Evolutionary conservation across 805 yeast genomes (phyloP), one percentile per base, ranked within the genome.

Genomic region (Suhomyces xylopsoci): DNA sequence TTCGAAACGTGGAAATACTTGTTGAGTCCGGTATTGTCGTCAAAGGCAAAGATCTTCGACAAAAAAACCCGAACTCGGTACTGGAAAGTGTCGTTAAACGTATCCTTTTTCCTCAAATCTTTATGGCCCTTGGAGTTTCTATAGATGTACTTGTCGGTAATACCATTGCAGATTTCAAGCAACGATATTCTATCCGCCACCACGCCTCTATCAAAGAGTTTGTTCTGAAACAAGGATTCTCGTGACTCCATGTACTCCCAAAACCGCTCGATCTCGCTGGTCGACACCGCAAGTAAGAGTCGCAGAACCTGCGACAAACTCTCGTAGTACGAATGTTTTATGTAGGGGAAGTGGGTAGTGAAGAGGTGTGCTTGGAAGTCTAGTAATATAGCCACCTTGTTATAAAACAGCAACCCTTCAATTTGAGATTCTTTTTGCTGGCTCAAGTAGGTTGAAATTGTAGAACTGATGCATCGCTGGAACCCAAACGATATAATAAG

Each of bases 1-100:
- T 68, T 65, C 10, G 78, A 66, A 1, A 60, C 45, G 22, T 63
- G 57, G 52, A 73, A 74, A 54, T 70, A 70, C 59, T 73, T 73
- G 57, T 76, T 76, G 50, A 76, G 64, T 1, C 80, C 80, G 3
- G 80, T 76, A 57, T 71, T 74, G 52, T 76, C 80, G 47, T 75
- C 79, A 41, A 74, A 62, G 14, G 65, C 59, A 47, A 76, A 64
- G 14, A 73, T 50, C 30, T 63, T 65, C 17, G 76, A 59, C 20
- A 73, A 59, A 49, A 73, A 74, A 1, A 57, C 48, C 36, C 76
- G 61, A 4, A 75, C 71, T 26, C 78, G 61, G 36, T 62, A 67
- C 40, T 73, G 74, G 30, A 75, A 60, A n/a, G 36, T 45, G 54
- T 75, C 79, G 49, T 70, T 74, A 57, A 70, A 73, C 0, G 71